Conservation (phyloP, 371 early-diverging fungal species). For the Syncephalastrum sp. region DNA sequence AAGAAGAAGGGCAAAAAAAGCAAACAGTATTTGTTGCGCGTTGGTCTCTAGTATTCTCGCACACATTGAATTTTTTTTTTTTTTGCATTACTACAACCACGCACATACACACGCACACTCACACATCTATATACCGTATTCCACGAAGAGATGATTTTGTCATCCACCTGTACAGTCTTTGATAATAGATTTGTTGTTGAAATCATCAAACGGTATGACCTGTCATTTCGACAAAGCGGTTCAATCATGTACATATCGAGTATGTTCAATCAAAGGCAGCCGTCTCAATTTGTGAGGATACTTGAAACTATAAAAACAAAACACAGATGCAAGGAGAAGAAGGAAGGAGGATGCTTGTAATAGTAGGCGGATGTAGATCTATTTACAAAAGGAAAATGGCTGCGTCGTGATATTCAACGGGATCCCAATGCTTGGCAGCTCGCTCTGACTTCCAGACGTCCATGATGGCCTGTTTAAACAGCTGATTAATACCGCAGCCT, state of each 20-base stretch:
- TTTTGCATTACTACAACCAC: not conserved
- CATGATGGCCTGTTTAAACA: constrained; percentile 29
- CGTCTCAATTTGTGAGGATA: too few species aligned
- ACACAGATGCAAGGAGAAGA: too few species aligned
- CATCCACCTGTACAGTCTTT: too few species aligned
- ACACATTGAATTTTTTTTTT: not conserved
- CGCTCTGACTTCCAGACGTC: constrained; percentile 24
- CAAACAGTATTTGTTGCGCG: constrained; percentile 59
- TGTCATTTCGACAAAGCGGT: too few species aligned
- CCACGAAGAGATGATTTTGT: too few species aligned
- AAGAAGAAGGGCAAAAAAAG: constrained; percentile 59
- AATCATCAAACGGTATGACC: too few species aligned
- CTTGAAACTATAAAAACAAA: too few species aligned
- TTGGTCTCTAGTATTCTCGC: constrained; percentile 39
- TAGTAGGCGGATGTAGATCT: not conserved
- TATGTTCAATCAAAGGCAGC: too few species aligned
- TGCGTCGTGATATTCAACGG: constrained; percentile 25
- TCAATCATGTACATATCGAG: too few species aligned
- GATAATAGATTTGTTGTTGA: too few species aligned
- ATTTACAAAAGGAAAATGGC: constrained; percentile 27
- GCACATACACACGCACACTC: not conserved
- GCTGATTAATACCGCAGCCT: constrained; percentile 32
- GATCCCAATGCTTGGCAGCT: constrained; percentile 12
- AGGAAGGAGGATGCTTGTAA: too few species aligned
- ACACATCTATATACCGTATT: too few species aligned